Conservation (phyloP, 257 asterid species). For the Gentiana straminea region DNA sequence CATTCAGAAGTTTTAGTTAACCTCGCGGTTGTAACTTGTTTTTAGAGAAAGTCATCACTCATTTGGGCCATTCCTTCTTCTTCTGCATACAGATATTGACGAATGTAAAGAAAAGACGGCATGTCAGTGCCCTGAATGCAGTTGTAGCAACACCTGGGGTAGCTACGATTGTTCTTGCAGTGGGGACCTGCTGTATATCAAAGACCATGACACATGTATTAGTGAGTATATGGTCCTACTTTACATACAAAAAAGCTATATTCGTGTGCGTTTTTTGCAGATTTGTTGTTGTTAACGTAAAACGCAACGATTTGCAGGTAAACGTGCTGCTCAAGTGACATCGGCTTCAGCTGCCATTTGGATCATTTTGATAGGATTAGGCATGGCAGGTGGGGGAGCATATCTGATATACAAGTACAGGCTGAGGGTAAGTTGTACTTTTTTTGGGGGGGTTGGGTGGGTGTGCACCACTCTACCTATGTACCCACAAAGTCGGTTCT, state of each 20-base stretch:
- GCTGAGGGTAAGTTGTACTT: slow-evolving; percentile 44
- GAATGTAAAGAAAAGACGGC: slow-evolving; percentile 82
- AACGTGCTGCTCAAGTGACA: slow-evolving; percentile 42
- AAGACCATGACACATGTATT: slow-evolving; percentile 89
- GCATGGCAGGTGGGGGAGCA: slow-evolving; percentile 46
- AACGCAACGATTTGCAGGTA: slow-evolving; percentile 34
- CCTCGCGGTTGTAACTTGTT: slow-evolving; percentile 3
- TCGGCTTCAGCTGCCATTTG: slow-evolving; percentile 72
- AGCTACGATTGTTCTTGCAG: slow-evolving; percentile 77
- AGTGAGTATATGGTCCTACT: slow-evolving; percentile 29
- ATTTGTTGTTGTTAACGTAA: not conserved
- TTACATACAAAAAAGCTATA: slow-evolving; percentile 4
- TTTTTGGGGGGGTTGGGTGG: not conserved
- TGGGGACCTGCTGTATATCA: slow-evolving; percentile 52
- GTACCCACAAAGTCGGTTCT: too few relatives aligned
- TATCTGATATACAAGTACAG: slow-evolving; percentile 65
- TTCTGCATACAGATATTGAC: slow-evolving; percentile 39
- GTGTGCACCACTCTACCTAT: too few relatives aligned
- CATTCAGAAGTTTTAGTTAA: not conserved
- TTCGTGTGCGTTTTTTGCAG: not conserved
- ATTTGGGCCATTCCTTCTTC: not conserved
- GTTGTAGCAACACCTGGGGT: slow-evolving; percentile 82
- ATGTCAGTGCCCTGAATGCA: slow-evolving; percentile 80
- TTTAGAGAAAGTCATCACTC: not conserved
- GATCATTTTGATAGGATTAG: slow-evolving; percentile 53